Base-by-base conservation (phyloP, 1,284 basidiomycete species). In the Bondarzewia mesenterica region DNA sequence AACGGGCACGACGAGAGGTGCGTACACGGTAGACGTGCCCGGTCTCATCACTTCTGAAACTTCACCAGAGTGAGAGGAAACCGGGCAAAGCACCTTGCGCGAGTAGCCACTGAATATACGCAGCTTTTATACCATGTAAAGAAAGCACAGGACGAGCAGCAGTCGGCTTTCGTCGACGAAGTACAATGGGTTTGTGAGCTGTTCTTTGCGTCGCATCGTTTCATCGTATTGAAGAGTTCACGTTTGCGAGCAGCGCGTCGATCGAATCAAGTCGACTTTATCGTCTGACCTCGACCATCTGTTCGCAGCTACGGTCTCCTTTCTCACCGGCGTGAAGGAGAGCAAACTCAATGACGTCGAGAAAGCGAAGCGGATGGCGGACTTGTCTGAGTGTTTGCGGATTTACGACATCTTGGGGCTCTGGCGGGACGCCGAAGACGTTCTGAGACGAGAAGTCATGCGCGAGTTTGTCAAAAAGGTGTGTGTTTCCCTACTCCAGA, bases 41-140 rank as follows among this genome's bases (percentile, higher is more conserved):
- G n/a, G n/a, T 37, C 10, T 25, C 42, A 41, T 22, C 35, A 43
- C 26, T 38, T 40, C 15, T 21, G 23, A 41, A 52, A 14, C 29
- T 10, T 18, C 10, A 32, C 15, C 46, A 85, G 85, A 57, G 64
- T 72, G 26, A 75, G 75, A 47, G 77, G 74, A 4, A 85, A 80
- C 54, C 78, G 78, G 25, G 85, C 86, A 4, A 96, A 96, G 63
- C 84, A 92, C 58, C 74, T 97, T 4, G 77, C 80, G 14, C 80
- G 93, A 44, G 87, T 93, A 14, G 91, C 93, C 10, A 74, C 83
- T 10, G 94, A 96, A 64, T 96, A 94, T 62, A 90, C 80, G 2
- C 93, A 97, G 61, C 74, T 97, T n/a, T 72, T 92, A 29, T 98
- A 97, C 63, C 87, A 96, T 56, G 77, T 82, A 35, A 77, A 81